phyloP scores from a whole-genome alignment of 2,329 filamentous ascomycete species.

The Thielaviopsis musarum region DNA sequence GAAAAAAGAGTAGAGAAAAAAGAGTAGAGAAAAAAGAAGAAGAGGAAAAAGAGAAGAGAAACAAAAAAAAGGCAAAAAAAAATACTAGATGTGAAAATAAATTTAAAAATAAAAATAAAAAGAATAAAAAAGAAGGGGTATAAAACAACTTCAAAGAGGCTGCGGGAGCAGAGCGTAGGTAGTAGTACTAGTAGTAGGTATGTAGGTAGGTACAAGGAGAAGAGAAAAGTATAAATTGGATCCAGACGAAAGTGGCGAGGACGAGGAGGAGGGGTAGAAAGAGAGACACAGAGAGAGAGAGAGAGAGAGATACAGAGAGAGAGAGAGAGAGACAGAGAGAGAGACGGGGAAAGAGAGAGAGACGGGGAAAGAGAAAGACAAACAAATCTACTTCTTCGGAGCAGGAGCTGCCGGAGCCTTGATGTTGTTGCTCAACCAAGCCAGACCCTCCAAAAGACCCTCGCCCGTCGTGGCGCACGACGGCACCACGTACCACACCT shows the following conservation, averaged over 20 bases:
- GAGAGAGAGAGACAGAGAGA: neutral
- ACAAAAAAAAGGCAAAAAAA: neutral
- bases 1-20: neutral
- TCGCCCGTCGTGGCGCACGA: conserved; percentile 70
- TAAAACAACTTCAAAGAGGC: too few relatives aligned
- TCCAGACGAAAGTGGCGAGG: too few relatives aligned
- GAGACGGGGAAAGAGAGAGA: too few relatives aligned
- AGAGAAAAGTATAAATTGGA: too few relatives aligned
- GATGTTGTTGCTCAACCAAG: conserved; percentile 73
- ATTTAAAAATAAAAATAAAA: neutral
- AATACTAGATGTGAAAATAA: neutral
- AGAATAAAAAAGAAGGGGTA: too few relatives aligned
- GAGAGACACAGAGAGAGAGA: too few relatives aligned
- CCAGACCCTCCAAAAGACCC: conserved; percentile 64
- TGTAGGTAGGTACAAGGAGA: too few relatives aligned
- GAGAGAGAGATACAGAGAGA: neutral
- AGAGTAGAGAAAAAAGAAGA: neutral
- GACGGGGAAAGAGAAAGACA: too few relatives aligned
- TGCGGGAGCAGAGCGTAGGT: too few relatives aligned
- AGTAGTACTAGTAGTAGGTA: too few relatives aligned
- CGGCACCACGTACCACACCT: conserved; percentile 72
- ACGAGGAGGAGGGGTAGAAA: too few relatives aligned
- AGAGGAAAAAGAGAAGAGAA: neutral
- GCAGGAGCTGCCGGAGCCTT: conserved; percentile 41
- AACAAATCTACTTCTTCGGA: conserved; percentile 31